phyloP scores from a whole-genome alignment of 2,329 filamentous ascomycete genomes.

The Penicillium polonicum region DNA sequence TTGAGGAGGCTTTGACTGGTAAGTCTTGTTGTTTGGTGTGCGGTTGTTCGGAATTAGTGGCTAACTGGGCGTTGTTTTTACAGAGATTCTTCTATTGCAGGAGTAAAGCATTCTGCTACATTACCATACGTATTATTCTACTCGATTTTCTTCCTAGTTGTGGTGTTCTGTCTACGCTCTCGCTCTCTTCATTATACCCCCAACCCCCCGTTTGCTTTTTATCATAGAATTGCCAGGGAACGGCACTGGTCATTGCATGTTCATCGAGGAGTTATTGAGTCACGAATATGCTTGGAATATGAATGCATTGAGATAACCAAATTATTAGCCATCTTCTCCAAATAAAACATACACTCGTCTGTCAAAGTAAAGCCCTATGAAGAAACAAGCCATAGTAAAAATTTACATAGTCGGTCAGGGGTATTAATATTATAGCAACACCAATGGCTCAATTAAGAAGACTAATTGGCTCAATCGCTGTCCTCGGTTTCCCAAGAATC shows the following conservation, averaged over 20 bases:
- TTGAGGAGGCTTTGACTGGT: slow-evolving; percentile 75
- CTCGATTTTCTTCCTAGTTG: neutral
- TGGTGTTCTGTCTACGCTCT: slow-evolving; percentile 4
- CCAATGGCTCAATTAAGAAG: neutral
- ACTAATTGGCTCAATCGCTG: neutral
- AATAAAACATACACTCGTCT: neutral
- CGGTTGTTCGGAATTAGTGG: neutral
- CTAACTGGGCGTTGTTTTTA: slow-evolving; percentile 4
- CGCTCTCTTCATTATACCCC: slow-evolving; percentile 14
- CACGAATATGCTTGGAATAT: neutral
- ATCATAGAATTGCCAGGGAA: slow-evolving; percentile 6
- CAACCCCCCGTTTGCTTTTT: neutral
- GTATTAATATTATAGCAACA: neutral
- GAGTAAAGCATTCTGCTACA: slow-evolving; percentile 26
- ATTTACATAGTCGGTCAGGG: neutral
- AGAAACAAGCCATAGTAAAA: neutral
- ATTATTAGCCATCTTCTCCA: neutral
- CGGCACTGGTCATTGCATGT: slow-evolving; percentile 1
- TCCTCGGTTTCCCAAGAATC: neutral
- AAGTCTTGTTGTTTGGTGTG: slow-evolving; percentile 19
- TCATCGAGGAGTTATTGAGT: neutral
- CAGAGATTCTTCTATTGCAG: slow-evolving; percentile 39
- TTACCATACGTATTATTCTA: neutral
- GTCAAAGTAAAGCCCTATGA: neutral
- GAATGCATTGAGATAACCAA: neutral